A percentile compares a stretch with the other conserved stretches of the same genome.
These are phyloP conservation scores for Neofusicoccum sp. DNA, from an alignment of 2,329 filamentous ascomycete genomes.

Conservation along the genomic window DNA sequence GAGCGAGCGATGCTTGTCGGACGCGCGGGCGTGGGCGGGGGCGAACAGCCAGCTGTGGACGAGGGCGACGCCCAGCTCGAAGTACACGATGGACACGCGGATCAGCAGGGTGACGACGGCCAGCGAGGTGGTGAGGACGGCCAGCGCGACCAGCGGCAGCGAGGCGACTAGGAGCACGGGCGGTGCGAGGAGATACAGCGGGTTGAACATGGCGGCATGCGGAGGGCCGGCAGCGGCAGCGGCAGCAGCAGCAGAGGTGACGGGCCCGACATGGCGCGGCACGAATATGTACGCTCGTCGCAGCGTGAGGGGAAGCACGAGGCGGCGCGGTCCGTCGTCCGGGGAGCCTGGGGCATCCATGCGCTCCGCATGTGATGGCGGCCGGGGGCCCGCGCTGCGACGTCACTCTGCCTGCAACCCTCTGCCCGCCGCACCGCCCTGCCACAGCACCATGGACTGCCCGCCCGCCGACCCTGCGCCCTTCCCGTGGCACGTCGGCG, in stretches of 20 bases:
- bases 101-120: constrained; percentile 39
- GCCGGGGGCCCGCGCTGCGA: not conserved
- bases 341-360: constrained; percentile 1
- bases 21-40: constrained; percentile 20
- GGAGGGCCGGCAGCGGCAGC: not conserved
- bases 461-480: not conserved
- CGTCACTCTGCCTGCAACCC: not conserved
- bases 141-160: constrained; percentile 40
- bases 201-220: constrained; percentile 17
- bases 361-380: constrained; percentile 12
- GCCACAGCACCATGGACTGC: not conserved
- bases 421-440: not conserved
- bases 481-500: constrained; percentile 68
- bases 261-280: constrained; percentile 6
- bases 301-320: constrained; percentile 10
- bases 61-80: constrained; percentile 42
- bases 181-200: constrained; percentile 34
- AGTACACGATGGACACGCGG: constrained; percentile 42
- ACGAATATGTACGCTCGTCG: not conserved
- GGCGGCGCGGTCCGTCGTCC: constrained; percentile 11
- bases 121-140: constrained; percentile 38
- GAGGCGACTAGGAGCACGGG: constrained; percentile 38
- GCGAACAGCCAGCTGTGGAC: constrained; percentile 36
- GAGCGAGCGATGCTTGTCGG: constrained; percentile 22
- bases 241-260: not conserved